Base-by-base conservation (phyloP, 345 rosid genomes). In the Euphorbia peplus region DNA sequence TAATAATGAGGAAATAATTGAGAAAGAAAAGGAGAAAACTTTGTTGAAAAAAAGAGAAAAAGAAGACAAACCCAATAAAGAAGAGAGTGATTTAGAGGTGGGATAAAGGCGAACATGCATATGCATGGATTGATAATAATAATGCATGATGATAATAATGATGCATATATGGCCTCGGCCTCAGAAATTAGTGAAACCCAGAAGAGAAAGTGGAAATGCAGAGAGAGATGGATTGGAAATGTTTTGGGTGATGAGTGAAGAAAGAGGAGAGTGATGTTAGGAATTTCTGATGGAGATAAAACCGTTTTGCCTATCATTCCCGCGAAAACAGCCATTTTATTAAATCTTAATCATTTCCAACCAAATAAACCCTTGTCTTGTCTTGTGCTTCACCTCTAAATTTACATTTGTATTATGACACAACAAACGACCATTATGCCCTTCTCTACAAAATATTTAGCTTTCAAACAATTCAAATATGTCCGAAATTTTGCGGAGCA, bases 251-350 rank as follows among this genome's bases (percentile, higher is more conserved):
- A 5, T 35, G 37, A 47, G 29, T 15, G 53, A 61, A 37, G 21
- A 66, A 62, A 73, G 67, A 67, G 19, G 24, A 35, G 47, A 59
- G 8, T 63, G 8, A 41, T 35, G 46, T 18, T 26, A 46, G 39
- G 48, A 39, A 30, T 24, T 41, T 8, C 42, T 25, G 60, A 35
- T 60, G 30, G 78, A 74, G 78, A 69, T 73, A 68, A 74, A 69
- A 68, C 60, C 78, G 73, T 68, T 63, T 22, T 61, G 72, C 77
- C 72, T 29, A 18, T 74, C 56, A 63, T 57, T 25, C 63, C 69
- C 77, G 77, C 69, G 50, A 73, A 67, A 60, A 10, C 37, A 50
- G 63, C 69, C 52, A 21, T 39, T 37, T 6, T 25, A 62, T 21
- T 58, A 52, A 56, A 39, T 14, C 22, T 28, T 12, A 44, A 42